A percentile compares a stretch with the other conserved stretches of the same genome.
These are phyloP conservation scores for Lepidium campestre DNA, from an alignment of 441 rosid species.

Conservation along the genomic window DNA sequence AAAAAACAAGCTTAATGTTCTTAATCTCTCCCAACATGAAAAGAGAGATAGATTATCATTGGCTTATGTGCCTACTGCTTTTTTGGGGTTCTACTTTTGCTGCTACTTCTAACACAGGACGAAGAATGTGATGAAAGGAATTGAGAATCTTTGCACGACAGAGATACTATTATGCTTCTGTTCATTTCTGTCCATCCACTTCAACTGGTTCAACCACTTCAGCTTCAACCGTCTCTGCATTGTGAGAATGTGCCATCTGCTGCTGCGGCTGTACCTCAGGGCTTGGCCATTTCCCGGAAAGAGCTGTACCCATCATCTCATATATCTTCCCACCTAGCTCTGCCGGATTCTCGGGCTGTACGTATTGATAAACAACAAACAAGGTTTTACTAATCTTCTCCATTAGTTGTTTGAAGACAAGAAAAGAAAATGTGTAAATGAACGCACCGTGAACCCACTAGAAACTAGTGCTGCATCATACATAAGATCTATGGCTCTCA, in stretches of 20 bases:
- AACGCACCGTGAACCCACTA: constrained; percentile 72
- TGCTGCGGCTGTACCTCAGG: constrained; percentile 26
- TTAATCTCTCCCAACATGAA: not conserved
- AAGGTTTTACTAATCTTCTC: not conserved
- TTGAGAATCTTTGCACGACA: not conserved
- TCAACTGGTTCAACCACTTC: constrained; percentile 77
- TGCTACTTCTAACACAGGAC: constrained; percentile 1
- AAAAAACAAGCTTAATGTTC: constrained; percentile 6
- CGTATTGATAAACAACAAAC: not conserved
- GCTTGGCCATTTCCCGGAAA: constrained; percentile 71
- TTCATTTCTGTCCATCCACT: constrained; percentile 58
- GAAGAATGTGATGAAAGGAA: not conserved
- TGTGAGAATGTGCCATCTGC: constrained; percentile 25
- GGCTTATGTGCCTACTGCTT: not conserved
- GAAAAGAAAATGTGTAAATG: not conserved
- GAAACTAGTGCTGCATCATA: constrained; percentile 85
- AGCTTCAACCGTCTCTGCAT: constrained; percentile 53
- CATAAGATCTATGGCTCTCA: constrained; percentile 78
- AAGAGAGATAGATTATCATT: not conserved
- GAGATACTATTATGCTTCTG: not conserved
- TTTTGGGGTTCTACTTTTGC: not conserved
- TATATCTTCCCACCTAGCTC: constrained; percentile 92
- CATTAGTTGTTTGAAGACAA: not conserved
- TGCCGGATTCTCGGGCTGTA: constrained; percentile 92
- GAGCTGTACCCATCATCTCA: constrained; percentile 86